These are phyloP conservation scores for Beauveria sp. DNA, from an alignment of 2,329 filamentous ascomycete species.

Conservation along the genomic window DNA sequence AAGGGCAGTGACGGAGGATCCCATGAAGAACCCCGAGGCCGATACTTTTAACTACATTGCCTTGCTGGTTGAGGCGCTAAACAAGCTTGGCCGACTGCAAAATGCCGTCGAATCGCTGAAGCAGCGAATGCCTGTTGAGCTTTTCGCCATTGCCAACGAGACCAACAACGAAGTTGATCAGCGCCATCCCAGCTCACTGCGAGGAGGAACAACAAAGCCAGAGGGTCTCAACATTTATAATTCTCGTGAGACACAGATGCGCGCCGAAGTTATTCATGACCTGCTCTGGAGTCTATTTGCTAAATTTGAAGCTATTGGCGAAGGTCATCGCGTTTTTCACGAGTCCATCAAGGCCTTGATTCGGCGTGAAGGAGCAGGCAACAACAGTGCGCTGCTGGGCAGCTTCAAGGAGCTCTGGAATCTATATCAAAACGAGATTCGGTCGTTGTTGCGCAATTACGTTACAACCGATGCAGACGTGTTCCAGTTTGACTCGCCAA, in stretches of 20 bases:
- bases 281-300: slow-evolving; percentile 88
- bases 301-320: slow-evolving; percentile 94
- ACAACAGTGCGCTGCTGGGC: slow-evolving; percentile 62
- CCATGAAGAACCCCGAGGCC: slow-evolving; percentile 85
- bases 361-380: slow-evolving; percentile 64
- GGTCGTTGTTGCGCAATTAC: slow-evolving; percentile 90
- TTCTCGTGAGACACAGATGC: slow-evolving; percentile 65
- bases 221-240: slow-evolving; percentile 57
- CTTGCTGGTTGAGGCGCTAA: slow-evolving; percentile 78
- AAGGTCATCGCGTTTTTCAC: slow-evolving; percentile 88
- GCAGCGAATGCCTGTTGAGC: slow-evolving; percentile 84
- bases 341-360: slow-evolving; percentile 85
- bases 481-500: slow-evolving; percentile 53
- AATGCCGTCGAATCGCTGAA: slow-evolving; percentile 84
- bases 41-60: slow-evolving; percentile 93
- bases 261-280: slow-evolving; percentile 81
- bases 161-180: slow-evolving; percentile 92
- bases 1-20: slow-evolving; percentile 67
- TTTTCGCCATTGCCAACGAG: slow-evolving; percentile 90
- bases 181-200: slow-evolving; percentile 76
- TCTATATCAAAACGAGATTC: slow-evolving; percentile 94
- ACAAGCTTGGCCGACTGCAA: slow-evolving; percentile 81
- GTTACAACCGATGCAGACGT: slow-evolving; percentile 83
- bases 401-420: slow-evolving; percentile 98
- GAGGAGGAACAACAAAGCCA: slow-evolving; percentile 45